Evolutionary conservation across 2,329 filamentous ascomycete genomes (phyloP), one percentile per base, ranked within the genome.

Genomic region (Thielaviopsis cerberus): DNA sequence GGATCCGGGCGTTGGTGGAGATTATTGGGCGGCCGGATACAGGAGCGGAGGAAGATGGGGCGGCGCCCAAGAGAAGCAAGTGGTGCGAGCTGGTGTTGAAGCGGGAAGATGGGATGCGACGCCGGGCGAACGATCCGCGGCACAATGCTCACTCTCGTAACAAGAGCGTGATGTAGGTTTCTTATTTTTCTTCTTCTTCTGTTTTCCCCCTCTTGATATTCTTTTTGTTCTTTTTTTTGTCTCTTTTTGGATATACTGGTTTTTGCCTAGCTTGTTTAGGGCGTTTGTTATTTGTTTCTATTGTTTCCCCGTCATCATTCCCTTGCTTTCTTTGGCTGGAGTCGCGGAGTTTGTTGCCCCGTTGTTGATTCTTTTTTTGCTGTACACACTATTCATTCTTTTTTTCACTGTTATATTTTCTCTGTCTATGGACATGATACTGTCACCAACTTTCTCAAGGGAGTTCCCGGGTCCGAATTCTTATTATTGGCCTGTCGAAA

Each of bases 1-100:
- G 92, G 92, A 92, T 98, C 86, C 83, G 82, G 68, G 85, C 88
- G 15, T 80, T 98, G 23, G 78, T 78, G 2, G 89, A 97, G 51
- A 76, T 82, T 57, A 76, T 81, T 61, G 77, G 79, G 37, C 80
- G 80, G 48, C 74, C 75, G 57, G 73, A 74, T 57, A 70, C 70
- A 59, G 67, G 67, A 30, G 70, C 72, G 5, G 53, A 59, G 20
- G 75, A 76, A 13, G 77, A 77, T 50, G 75, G 74, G 25, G 63
- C 64, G 45, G 65, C 62, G 20, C 69, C 67, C n/a, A 72, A 73
- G 58, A 74, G 74, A 64, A 72, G 75, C 61, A 81, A 81, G 69
- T 86, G 82, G 82, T 85, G 81, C 65, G 81, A 85, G 61, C 69
- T 83, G 63, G 77, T 85, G 61, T 72, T 86, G 62, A 81, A 81